Percentiles rank a stretch among this genome's conserved stretches.
These are phyloP conservation scores for Globisporangium viniferum DNA, from an alignment of 352 stramenopile species.

Conservation along the genomic window DNA sequence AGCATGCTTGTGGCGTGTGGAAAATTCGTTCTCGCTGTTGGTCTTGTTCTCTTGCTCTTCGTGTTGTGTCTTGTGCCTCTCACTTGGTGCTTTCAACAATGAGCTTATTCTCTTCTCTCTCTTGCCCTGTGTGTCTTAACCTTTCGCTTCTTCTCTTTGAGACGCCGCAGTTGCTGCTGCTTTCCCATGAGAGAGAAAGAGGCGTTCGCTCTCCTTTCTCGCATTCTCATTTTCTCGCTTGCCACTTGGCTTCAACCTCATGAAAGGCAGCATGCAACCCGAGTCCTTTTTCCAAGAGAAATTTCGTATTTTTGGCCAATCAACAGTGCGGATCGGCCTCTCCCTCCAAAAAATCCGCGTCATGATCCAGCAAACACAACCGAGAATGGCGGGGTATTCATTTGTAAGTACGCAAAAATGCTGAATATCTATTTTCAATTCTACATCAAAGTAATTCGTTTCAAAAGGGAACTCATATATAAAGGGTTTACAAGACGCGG, in stretches of 20 bases:
- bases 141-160: background rate
- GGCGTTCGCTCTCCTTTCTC: background rate
- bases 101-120: background rate
- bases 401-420: background rate
- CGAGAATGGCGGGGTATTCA: background rate
- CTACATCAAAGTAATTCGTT: no score
- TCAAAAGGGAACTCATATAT: no score
- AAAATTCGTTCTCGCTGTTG: background rate
- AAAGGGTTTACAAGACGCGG: no score
- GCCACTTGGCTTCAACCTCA: background rate
- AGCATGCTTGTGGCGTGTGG: slow-evolving; percentile 9
- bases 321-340: background rate
- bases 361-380: no score
- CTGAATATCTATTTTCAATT: no score
- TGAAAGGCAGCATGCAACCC: slow-evolving; percentile 4
- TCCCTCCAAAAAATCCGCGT: background rate
- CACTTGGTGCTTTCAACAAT: background rate
- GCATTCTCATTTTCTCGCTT: background rate
- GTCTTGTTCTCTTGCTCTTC: background rate
- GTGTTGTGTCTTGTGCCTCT: background rate
- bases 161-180: background rate
- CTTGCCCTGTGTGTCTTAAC: background rate
- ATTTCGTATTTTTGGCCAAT: background rate
- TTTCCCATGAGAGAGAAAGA: background rate
- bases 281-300: background rate